Evolutionary conservation across 768 basidiomycete genomes (phyloP).

Genomic region (Kwoniella shandongensis): DNA sequence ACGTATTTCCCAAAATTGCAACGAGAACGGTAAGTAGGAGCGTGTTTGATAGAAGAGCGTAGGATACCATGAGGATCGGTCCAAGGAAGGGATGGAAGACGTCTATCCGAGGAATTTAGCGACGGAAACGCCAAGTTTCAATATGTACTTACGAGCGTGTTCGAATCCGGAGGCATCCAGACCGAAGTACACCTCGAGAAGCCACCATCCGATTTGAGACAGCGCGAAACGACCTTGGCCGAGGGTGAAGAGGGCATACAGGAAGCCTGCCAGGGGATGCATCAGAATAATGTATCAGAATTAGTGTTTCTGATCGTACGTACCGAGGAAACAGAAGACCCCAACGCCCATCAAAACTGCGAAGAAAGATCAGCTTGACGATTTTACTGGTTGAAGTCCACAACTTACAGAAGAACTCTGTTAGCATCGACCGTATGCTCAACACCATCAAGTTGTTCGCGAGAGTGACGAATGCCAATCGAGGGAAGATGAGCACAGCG

Average conservation of each 20-base stretch:
- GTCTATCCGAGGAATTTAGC: slow-evolving; percentile 56
- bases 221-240: slow-evolving; percentile 55
- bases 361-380: slow-evolving; percentile 2
- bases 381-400: no score
- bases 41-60: slow-evolving; percentile 89
- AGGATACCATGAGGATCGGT: slow-evolving; percentile 70
- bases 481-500: slow-evolving; percentile 85
- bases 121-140: neutral
- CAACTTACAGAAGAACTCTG: slow-evolving; percentile 65
- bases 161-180: slow-evolving; percentile 89
- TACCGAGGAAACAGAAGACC: slow-evolving; percentile 64
- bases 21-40: slow-evolving; percentile 69
- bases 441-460: slow-evolving; percentile 61
- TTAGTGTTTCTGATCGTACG: neutral
- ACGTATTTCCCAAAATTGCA: slow-evolving; percentile 85
- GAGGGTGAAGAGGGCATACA: slow-evolving; percentile 91
- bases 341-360: slow-evolving; percentile 52
- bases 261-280: slow-evolving; percentile 59
- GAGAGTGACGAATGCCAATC: slow-evolving; percentile 86
- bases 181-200: slow-evolving; percentile 84
- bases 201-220: slow-evolving; percentile 85
- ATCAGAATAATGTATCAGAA: neutral
- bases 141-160: slow-evolving; percentile 63
- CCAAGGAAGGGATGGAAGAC: slow-evolving; percentile 82
- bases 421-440: slow-evolving; percentile 76